Base-by-base conservation (phyloP, 1,284 basidiomycete species). In the Lentinus polychrous region DNA sequence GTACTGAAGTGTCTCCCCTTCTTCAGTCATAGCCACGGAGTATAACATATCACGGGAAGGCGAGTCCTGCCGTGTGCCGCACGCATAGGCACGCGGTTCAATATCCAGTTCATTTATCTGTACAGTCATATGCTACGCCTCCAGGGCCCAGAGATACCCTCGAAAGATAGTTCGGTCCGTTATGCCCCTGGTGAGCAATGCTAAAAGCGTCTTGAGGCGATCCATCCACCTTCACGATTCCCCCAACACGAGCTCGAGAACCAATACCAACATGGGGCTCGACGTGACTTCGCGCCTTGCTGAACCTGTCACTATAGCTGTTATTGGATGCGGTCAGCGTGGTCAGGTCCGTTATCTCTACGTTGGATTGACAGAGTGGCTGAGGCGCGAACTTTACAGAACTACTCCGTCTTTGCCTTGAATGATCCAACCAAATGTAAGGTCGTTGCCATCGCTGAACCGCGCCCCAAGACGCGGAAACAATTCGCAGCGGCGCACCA, bases 391-490 rank as follows among this genome's bases (percentile, higher is more conserved):
- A 18, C 15, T 22, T 11, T 18, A n/a, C 49, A 91, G 89, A 67
- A 62, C 15, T 92, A 92, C 57, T 73, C 85, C 1, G 56, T 55
- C 27, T 91, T 88, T 58, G 81, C 86, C 0, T 64, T 82, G 23
- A 52, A 67, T 18, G 68, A 73, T 48, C 88, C 90, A 0, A 67
- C 76, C 6, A 66, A 68, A 34, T 87, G 84, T 70, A 86, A 79
- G 60, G 73, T 94, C 39, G 83, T 91, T 18, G 84, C 88, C 8
- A 83, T 91, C 46, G 89, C 88, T 12, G 91, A 94, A 56, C 90
- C 90, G 1, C 79, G 87, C 12, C 72, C 75, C 2, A 76, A 80
- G 55, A 83, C 89, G 0, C 79, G 78, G 36, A 64, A 70, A 43
- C 62, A 70, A 49, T 83, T 89, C 56, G 75, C 79, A 6, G 63